These are phyloP conservation scores for Fistulinella cinereoalba DNA, from an alignment of 1,284 basidiomycete genomes.

Conservation along the genomic window DNA sequence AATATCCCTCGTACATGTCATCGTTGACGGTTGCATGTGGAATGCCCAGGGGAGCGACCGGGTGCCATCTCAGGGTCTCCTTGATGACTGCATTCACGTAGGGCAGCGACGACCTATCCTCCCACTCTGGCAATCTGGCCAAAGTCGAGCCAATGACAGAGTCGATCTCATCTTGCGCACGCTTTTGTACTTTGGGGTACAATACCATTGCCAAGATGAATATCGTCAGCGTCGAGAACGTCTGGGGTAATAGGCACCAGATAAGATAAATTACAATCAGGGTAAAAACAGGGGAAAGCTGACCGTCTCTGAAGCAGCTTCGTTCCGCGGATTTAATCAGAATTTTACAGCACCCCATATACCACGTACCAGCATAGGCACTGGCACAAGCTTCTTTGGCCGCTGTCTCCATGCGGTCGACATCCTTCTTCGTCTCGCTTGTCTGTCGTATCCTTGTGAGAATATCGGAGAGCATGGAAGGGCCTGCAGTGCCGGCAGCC, in stretches of 20 bases:
- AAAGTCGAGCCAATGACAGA: slow-evolving; percentile 22
- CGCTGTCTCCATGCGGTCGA: slow-evolving; percentile 17
- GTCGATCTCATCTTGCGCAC: slow-evolving; percentile 30
- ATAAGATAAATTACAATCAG: not conserved
- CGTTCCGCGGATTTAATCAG: no score
- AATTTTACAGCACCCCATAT: not conserved
- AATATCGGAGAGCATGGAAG: slow-evolving; percentile 30
- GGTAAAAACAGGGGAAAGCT: not conserved
- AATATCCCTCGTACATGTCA: slow-evolving; percentile 30
- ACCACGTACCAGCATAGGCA: slow-evolving; percentile 27
- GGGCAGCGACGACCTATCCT: slow-evolving; percentile 27
- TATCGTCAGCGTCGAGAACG: slow-evolving; percentile 23
- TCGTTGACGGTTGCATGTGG: slow-evolving; percentile 26
- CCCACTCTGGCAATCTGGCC: slow-evolving; percentile 27
- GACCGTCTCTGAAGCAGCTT: slow-evolving; percentile 34
- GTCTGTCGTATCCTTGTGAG: no score
- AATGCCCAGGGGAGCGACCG: slow-evolving; percentile 26
- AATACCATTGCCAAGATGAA: slow-evolving; percentile 31
- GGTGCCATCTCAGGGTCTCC: slow-evolving; percentile 32
- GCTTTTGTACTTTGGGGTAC: slow-evolving; percentile 27
- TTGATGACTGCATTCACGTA: slow-evolving; percentile 31
- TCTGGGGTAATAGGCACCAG: slow-evolving; percentile 15
- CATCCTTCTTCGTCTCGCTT: slow-evolving; percentile 10
- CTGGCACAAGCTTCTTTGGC: slow-evolving; percentile 32
- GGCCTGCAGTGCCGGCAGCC: slow-evolving; percentile 27